Evolutionary conservation across 1,284 basidiomycete species (phyloP).

Genomic region (Melampsora americana): DNA sequence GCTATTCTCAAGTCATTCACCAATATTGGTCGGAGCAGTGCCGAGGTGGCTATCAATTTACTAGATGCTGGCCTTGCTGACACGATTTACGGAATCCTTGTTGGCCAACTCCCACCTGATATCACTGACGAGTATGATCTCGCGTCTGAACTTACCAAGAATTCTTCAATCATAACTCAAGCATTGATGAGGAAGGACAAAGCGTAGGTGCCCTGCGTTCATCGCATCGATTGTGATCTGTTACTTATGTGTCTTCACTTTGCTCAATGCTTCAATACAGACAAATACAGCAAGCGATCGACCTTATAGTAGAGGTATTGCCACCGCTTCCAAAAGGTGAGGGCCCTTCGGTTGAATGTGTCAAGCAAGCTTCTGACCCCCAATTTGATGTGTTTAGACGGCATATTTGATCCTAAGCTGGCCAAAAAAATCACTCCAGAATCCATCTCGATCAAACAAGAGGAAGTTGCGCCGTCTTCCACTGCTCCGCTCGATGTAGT

Average conservation of each 20-base stretch:
- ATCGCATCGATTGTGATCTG: not conserved
- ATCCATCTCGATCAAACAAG: conserved; percentile 47
- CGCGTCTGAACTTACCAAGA: conserved; percentile 55
- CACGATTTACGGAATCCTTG: conserved; percentile 86
- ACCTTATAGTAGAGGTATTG: conserved; percentile 79
- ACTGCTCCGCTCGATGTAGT: conserved; percentile 19
- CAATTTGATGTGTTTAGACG: conserved; percentile 44
- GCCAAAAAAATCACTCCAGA: conserved; percentile 46
- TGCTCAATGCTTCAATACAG: conserved; percentile 1
- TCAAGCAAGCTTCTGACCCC: too few relatives aligned
- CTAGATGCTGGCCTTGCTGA: conserved; percentile 85
- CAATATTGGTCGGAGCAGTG: conserved; percentile 73
- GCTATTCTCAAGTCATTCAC: conserved; percentile 79
- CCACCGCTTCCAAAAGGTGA: conserved; percentile 83
- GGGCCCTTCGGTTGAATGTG: conserved; percentile 45
- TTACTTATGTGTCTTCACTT: not conserved
- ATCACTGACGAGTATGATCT: conserved; percentile 60
- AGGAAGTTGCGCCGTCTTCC: conserved; percentile 44
- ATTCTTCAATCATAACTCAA: conserved; percentile 42
- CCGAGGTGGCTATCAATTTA: conserved; percentile 76
- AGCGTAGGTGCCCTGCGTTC: conserved; percentile 6
- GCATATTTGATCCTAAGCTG: conserved; percentile 50
- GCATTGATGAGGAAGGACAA: conserved; percentile 42
- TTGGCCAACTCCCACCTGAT: conserved; percentile 75
- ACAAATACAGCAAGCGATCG: conserved; percentile 85